Evolutionary conservation across 345 rosid genomes (phyloP), one percentile per base, ranked within the genome.

Genomic region (Xanthoceras sorbifolium): DNA sequence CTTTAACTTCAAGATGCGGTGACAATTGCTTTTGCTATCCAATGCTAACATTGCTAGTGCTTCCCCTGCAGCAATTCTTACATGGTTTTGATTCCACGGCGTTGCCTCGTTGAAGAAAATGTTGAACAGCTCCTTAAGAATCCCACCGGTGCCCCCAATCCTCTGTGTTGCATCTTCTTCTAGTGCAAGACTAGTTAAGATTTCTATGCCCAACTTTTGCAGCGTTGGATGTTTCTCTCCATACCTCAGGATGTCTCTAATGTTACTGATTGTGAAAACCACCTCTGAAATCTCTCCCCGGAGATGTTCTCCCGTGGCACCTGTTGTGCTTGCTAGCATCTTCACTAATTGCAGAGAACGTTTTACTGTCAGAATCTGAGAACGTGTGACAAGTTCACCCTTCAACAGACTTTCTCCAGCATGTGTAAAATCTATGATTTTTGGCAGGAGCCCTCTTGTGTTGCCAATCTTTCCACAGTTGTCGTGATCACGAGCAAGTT

Each of bases 391-490:
- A 59, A 79, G 77, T 60, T 84, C 84, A 74, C 91, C 87, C 75
- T 78, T 91, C 84, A 89, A 34, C 73, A 85, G 31, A 74, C 67
- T 73, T 82, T 87, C 89, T 10, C 80, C 95, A 0, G 83, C 88
- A 20, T 91, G 97, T 9, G 91, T 88, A 67, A 94, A 90, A 74
- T 93, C 97, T 69, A 93, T 86, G 71, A 94, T 88, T 76, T 94
- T 93, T 0, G 98, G 94, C 1, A 94, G 83, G 36, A 94, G 95
- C 20, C 97, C 98, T 79, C 95, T 86, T 44, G 95, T 87, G 81
- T 91, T 94, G 26, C 97, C 98, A 8, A 94, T 93, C 84, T 93
- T 94, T 14, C 97, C 94, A 42, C 98, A 93, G 82, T 91, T 94
- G 40, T 94, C 98, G 67, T 89, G 98, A 68, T 93, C 94, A 50